Percentiles rank a stretch among this genome's conserved stretches.
phyloP scores from a whole-genome alignment of 2,329 filamentous ascomycete species.

The Annulohypoxylon truncatum region DNA sequence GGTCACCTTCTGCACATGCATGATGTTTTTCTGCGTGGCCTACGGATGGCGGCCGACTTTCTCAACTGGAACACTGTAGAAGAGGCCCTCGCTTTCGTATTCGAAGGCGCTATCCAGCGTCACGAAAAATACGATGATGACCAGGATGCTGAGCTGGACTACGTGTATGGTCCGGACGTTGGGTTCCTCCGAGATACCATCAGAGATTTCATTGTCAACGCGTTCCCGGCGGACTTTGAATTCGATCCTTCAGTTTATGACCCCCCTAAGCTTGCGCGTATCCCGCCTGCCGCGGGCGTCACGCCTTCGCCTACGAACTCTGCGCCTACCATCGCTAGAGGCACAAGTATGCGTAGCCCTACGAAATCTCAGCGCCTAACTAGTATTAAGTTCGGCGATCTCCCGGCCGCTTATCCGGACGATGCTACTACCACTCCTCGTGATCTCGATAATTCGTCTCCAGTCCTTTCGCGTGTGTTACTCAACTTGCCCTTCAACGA shows the following conservation, averaged over 20 bases:
- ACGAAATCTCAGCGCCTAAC: conserved; percentile 65
- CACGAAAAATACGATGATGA: conserved; percentile 45
- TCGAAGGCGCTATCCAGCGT: conserved; percentile 57
- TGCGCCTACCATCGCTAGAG: conserved; percentile 53
- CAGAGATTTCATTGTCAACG: conserved; percentile 69
- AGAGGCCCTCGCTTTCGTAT: conserved; percentile 66
- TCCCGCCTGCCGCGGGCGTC: conserved; percentile 55
- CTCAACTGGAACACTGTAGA: conserved; percentile 73
- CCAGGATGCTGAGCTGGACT: conserved; percentile 49
- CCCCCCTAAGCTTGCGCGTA: conserved; percentile 55
- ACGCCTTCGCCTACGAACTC: conserved; percentile 52
- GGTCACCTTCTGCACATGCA: conserved; percentile 68
- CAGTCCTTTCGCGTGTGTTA: conserved; percentile 72
- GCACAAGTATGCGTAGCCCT: conserved; percentile 50
- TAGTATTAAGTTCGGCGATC: conserved; percentile 78
- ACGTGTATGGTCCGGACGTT: conserved; percentile 66
- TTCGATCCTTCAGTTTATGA: conserved; percentile 61
- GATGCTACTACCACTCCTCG: conserved; percentile 42
- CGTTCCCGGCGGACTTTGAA: conserved; percentile 69
- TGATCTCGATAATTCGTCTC: conserved; percentile 54
- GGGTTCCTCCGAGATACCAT: conserved; percentile 65
- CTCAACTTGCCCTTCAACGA: conserved; percentile 76
- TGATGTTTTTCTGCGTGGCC: conserved; percentile 66
- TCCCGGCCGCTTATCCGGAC: conserved; percentile 56
- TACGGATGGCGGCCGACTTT: conserved; percentile 68